phyloP scores from a whole-genome alignment of 352 stramenopile species.

The Pythium volutum region DNA sequence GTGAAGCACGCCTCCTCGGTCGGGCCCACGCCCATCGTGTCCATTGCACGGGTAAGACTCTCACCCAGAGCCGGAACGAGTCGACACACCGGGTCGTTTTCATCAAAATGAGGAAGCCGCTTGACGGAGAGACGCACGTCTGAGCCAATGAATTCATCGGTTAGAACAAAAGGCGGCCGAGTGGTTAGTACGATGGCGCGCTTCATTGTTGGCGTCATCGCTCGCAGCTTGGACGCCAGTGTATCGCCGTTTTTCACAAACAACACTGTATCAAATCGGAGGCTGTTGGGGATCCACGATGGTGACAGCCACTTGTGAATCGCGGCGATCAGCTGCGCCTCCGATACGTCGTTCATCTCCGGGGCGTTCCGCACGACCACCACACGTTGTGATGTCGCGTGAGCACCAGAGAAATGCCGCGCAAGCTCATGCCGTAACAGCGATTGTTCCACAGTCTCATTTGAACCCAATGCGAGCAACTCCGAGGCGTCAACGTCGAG shows the following conservation, averaged over 20 bases:
- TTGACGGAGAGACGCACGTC: neutral
- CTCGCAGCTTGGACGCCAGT: neutral
- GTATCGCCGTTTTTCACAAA: neutral
- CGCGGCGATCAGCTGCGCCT: neutral
- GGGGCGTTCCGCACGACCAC: neutral
- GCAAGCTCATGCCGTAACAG: slow-evolving; percentile 4
- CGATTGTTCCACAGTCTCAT: neutral
- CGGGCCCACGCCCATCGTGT: slow-evolving; percentile 1
- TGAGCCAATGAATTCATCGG: neutral
- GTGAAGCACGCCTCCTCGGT: slow-evolving; percentile 15
- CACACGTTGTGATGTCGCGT: slow-evolving; percentile 1
- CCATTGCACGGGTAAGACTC: slow-evolving; percentile 10
- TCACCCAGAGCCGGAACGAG: neutral
- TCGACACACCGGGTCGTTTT: neutral
- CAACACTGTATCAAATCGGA: slow-evolving; percentile 1
- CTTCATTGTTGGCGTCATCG: neutral
- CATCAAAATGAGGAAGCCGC: neutral
- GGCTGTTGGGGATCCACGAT: neutral
- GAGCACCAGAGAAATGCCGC: slow-evolving; percentile 6
- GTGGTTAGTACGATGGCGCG: slow-evolving; percentile 6
- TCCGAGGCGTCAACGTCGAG: slow-evolving; percentile 7
- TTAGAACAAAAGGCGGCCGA: neutral
- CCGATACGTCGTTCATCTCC: neutral
- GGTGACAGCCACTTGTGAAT: neutral
- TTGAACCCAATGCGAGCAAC: neutral